A percentile compares a stretch with the other conserved stretches of the same genome.
phyloP scores from a whole-genome alignment of 305 asterid species.

The Petunia hybrid region DNA sequence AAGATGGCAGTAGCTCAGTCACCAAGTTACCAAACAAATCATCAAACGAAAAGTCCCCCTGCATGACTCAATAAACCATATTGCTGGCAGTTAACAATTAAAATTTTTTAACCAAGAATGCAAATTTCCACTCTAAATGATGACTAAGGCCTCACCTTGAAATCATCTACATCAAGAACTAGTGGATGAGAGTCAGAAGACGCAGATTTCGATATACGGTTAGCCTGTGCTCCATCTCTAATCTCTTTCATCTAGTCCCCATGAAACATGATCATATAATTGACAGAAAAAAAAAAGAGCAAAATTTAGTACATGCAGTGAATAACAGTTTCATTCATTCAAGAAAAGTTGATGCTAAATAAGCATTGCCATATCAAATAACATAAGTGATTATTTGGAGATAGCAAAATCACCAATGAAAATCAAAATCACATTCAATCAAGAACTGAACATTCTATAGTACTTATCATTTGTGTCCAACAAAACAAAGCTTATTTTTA shows the following conservation, averaged over 20 bases:
- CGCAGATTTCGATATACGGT: conserved; percentile 56
- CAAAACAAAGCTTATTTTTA: neutral
- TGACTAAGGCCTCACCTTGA: conserved; percentile 65
- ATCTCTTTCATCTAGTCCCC: conserved; percentile 72
- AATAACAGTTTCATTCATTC: too few species aligned
- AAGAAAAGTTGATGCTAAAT: neutral
- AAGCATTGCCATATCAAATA: neutral
- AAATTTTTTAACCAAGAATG: neutral
- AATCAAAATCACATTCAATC: neutral
- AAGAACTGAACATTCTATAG: neutral
- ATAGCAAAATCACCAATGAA: neutral
- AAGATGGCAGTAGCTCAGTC: conserved; percentile 80
- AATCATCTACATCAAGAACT: conserved; percentile 83
- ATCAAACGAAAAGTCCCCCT: conserved; percentile 94
- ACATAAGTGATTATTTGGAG: neutral
- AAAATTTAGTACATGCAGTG: neutral
- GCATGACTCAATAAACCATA: conserved; percentile 36
- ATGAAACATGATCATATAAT: neutral
- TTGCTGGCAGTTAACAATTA: conserved; percentile 35
- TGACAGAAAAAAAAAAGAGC: neutral
- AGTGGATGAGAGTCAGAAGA: conserved; percentile 65
- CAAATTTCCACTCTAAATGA: conserved; percentile 2
- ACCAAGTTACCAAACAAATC: conserved; percentile 90
- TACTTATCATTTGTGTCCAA: neutral
- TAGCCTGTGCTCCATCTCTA: conserved; percentile 60